phyloP scores from a whole-genome alignment of 108 stramenopile genomes.

The Discostella stelligeroides region DNA sequence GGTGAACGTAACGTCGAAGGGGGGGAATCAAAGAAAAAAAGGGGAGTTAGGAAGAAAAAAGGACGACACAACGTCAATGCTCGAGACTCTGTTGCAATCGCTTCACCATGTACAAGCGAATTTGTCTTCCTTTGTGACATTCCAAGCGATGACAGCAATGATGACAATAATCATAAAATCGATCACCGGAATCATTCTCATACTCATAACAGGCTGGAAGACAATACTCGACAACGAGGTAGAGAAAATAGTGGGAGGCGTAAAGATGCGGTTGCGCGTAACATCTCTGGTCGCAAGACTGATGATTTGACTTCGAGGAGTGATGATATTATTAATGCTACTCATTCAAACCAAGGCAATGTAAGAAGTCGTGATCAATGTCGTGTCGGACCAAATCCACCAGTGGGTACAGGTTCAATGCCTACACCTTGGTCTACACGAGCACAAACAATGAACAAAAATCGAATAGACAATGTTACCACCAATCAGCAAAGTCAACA shows the following conservation, averaged over 20 bases:
- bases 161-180: too few relatives aligned
- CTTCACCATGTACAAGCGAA: too few relatives aligned
- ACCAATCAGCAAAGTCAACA: background rate
- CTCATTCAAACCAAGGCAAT: background rate
- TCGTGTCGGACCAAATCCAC: too few relatives aligned
- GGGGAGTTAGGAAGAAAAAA: too few relatives aligned
- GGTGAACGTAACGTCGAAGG: background rate
- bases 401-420: conserved; percentile 2
- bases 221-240: background rate
- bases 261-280: conserved; percentile 7
- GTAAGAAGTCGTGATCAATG: background rate
- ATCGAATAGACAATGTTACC: background rate
- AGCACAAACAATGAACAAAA: conserved; percentile 4
- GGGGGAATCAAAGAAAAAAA: too few relatives aligned
- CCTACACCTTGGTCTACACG: conserved; percentile 10
- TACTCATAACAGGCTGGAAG: too few relatives aligned
- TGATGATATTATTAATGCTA: background rate
- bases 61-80: too few relatives aligned
- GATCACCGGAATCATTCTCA: too few relatives aligned
- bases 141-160: too few relatives aligned
- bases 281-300: background rate
- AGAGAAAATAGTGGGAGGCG: conserved; percentile 1
- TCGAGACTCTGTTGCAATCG: too few relatives aligned
- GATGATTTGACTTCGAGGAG: background rate
- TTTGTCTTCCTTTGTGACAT: too few relatives aligned